Percentiles rank a stretch among this genome's conserved stretches.
phyloP scores from a whole-genome alignment of 1,284 basidiomycete species.

The Irpex sp. region DNA sequence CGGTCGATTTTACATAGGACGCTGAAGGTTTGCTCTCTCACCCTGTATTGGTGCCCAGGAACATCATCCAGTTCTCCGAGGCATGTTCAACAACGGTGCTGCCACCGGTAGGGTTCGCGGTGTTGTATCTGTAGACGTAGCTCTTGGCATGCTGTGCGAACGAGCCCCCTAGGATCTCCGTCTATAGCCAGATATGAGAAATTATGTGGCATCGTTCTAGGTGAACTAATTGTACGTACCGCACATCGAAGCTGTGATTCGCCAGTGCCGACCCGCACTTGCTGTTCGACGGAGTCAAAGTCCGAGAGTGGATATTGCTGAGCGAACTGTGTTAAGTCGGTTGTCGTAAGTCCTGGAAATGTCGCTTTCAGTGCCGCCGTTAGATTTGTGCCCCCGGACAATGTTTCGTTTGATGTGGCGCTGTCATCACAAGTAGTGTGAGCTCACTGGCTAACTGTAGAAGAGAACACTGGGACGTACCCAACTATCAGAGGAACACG shows the following conservation, averaged over 20 bases:
- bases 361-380: conserved; percentile 32
- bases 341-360: conserved; percentile 42
- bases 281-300: conserved; percentile 37
- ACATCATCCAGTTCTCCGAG: conserved; percentile 66
- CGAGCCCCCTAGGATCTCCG: conserved; percentile 40
- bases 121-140: conserved; percentile 57
- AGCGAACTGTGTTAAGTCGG: conserved; percentile 36
- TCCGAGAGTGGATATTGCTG: conserved; percentile 36
- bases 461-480: conserved; percentile 30
- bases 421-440: conserved; percentile 24
- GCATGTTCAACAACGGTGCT: conserved; percentile 41
- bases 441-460: neutral
- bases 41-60: conserved; percentile 56
- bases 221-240: conserved; percentile 29
- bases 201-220: neutral
- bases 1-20: neutral
- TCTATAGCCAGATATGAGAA: neutral
- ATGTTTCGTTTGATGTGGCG: conserved; percentile 54
- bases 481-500: conserved; percentile 56
- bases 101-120: conserved; percentile 40
- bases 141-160: conserved; percentile 32
- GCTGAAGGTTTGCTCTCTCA: conserved; percentile 21
- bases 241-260: conserved; percentile 48
- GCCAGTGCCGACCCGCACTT: conserved; percentile 42
- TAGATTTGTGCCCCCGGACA: conserved; percentile 35